Evolutionary conservation across 75 land plant genomes (phyloP).

Genomic region (Azolla pinnata): DNA sequence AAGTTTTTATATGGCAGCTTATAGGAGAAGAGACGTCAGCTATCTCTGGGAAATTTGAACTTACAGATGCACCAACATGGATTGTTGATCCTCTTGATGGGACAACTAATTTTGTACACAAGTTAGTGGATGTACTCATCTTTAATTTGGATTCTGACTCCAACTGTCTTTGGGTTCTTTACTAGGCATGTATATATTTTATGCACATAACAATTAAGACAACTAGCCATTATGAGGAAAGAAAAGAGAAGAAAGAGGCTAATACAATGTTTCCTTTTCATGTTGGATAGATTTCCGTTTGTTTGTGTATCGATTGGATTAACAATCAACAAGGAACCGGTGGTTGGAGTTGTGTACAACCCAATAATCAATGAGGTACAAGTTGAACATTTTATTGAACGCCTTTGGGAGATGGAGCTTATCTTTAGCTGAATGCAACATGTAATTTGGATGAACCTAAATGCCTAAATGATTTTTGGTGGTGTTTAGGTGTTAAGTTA

Average conservation of each 20-base stretch:
- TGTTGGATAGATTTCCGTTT: constrained; percentile 62
- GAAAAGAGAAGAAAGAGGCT: background rate
- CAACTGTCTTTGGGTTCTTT: too few relatives aligned
- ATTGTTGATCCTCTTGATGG: constrained; percentile 94
- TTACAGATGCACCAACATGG: constrained; percentile 89
- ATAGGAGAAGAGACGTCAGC: constrained; percentile 96
- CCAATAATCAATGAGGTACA: constrained; percentile 85
- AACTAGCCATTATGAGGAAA: too few relatives aligned
- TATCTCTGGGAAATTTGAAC: constrained; percentile 43
- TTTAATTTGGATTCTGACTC: background rate
- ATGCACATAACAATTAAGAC: too few relatives aligned
- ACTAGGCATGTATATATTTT: too few relatives aligned
- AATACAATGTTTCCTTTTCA: background rate
- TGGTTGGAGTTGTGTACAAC: constrained; percentile 86
- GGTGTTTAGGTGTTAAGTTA: too few relatives aligned
- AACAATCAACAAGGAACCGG: constrained; percentile 55
- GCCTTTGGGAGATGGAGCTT: background rate
- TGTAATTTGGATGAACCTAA: too few relatives aligned
- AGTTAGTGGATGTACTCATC: constrained; percentile 18
- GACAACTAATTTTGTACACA: constrained; percentile 96
- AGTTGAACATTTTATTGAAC: background rate
- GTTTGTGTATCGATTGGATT: constrained; percentile 94
- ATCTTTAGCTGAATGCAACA: too few relatives aligned
- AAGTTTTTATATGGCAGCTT: constrained; percentile 35
- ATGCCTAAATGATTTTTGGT: too few relatives aligned